Evolutionary conservation across 805 yeast genomes (phyloP).

Genomic region (Candida andamanensis): DNA sequence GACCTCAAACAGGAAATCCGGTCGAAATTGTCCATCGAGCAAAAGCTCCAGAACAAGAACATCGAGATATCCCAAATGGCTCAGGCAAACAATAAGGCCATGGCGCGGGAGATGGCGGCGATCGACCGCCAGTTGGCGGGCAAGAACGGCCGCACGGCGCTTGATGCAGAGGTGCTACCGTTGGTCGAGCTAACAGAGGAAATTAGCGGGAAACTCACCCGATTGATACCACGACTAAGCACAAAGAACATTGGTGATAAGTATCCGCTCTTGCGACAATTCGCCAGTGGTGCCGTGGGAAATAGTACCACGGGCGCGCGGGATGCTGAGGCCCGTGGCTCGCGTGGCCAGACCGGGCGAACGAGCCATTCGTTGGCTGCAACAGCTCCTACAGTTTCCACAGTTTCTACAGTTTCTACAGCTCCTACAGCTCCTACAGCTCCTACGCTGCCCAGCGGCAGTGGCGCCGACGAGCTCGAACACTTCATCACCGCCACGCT

Average conservation of each 20-base stretch:
- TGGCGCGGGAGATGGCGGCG: conserved; percentile 4
- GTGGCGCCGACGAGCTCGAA: conserved; percentile 24
- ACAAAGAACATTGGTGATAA: conserved; percentile 10
- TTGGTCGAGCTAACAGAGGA: conserved; percentile 9
- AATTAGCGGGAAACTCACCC: conserved; percentile 11
- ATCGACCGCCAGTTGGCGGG: conserved; percentile 3
- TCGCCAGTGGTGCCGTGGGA: background rate
- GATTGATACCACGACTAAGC: conserved; percentile 10
- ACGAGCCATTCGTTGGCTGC: too few species aligned
- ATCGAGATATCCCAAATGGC: conserved; percentile 29
- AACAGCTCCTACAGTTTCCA: too few species aligned
- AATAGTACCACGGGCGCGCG: background rate
- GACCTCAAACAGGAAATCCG: conserved; percentile 34
- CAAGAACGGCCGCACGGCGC: conserved; percentile 4
- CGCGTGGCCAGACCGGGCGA: too few species aligned
- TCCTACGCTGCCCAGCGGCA: background rate
- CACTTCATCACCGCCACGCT: conserved; percentile 28
- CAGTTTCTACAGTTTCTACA: too few species aligned
- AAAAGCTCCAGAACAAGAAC: conserved; percentile 36
- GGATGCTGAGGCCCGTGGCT: too few species aligned
- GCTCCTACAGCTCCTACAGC: background rate
- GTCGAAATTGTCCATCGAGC: conserved; percentile 30
- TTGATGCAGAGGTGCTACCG: conserved; percentile 11
- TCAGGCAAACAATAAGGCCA: conserved; percentile 14
- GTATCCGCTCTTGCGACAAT: conserved; percentile 3